A percentile compares a stretch with the other conserved stretches of the same genome.
Evolutionary conservation across 805 yeast species (phyloP).

Genomic region (Wickerhamomyces chaumierensis): DNA sequence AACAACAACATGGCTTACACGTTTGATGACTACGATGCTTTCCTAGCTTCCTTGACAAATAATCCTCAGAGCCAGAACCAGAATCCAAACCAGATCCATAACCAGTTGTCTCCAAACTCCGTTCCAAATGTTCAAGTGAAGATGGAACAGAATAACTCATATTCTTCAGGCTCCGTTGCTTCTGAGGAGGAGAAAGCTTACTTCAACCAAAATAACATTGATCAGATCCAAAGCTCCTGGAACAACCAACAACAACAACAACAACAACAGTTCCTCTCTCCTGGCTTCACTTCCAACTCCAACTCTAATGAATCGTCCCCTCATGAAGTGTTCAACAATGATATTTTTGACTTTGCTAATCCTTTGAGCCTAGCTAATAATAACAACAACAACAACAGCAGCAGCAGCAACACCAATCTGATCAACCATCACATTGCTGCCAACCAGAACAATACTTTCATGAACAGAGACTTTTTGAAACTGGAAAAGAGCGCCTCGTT

Average conservation of each 20-base stretch:
- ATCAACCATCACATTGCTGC: not conserved
- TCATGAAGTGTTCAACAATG: slow-evolving; percentile 3
- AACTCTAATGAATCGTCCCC: slow-evolving; percentile 8
- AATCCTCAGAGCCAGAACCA: slow-evolving; percentile 1
- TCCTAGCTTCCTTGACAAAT: slow-evolving; percentile 17
- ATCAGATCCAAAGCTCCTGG: not conserved
- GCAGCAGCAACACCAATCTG: too few relatives aligned
- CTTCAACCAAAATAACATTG: not conserved
- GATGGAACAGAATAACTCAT: not conserved
- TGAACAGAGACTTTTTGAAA: not conserved
- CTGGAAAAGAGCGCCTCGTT: not conserved
- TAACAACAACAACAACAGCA: too few relatives aligned
- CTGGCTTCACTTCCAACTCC: slow-evolving; percentile 8
- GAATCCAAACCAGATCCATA: not conserved
- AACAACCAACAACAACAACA: not conserved
- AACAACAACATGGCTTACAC: slow-evolving; percentile 19
- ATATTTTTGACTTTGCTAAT: not conserved
- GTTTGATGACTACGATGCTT: slow-evolving; percentile 22
- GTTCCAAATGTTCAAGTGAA: not conserved
- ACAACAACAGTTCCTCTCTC: slow-evolving; percentile 6
- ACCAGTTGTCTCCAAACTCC: not conserved
- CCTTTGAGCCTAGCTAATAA: not conserved
- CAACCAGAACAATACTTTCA: not conserved
- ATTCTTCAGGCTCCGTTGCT: not conserved
- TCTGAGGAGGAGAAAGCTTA: not conserved